phyloP scores from a whole-genome alignment of 371 early-diverging fungal genomes.

The Zopfochytrium polystomum region DNA sequence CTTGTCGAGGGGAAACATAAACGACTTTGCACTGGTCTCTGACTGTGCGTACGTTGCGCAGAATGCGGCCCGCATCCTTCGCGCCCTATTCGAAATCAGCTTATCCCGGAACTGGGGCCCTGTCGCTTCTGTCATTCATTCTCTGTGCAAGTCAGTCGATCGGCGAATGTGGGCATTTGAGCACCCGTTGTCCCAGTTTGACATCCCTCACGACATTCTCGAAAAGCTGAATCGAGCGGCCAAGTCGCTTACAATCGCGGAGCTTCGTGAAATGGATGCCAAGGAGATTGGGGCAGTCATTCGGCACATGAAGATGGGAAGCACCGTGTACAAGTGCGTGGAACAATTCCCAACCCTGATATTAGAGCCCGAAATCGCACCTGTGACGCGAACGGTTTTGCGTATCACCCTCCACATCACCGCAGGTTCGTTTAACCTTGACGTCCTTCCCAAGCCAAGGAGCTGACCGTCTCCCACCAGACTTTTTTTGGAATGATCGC shows the following conservation, averaged over 20 bases:
- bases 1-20: constrained; percentile 73
- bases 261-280: constrained; percentile 81
- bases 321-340: constrained; percentile 65
- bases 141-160: constrained; percentile 86
- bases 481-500: constrained; percentile 90
- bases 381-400: constrained; percentile 89
- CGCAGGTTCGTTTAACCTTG: constrained; percentile 19
- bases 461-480: constrained; percentile 40
- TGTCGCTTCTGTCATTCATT: constrained; percentile 71
- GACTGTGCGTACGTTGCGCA: constrained; percentile 91
- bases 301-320: constrained; percentile 74
- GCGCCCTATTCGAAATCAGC: constrained; percentile 93
- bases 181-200: constrained; percentile 87
- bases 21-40: constrained; percentile 90
- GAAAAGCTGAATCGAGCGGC: constrained; percentile 62
- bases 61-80: constrained; percentile 88
- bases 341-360: constrained; percentile 81
- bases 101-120: constrained; percentile 88
- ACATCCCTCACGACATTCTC: constrained; percentile 69
- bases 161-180: constrained; percentile 91
- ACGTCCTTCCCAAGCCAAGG: not conserved
- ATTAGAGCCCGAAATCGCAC: constrained; percentile 74
- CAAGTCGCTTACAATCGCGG: constrained; percentile 46
- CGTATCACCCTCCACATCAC: constrained; percentile 73
- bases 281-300: constrained; percentile 85